A percentile compares a stretch with the other conserved stretches of the same genome.
These are phyloP conservation scores for Marasmius fiardii DNA, from an alignment of 1,284 basidiomycete species.

Conservation along the genomic window DNA sequence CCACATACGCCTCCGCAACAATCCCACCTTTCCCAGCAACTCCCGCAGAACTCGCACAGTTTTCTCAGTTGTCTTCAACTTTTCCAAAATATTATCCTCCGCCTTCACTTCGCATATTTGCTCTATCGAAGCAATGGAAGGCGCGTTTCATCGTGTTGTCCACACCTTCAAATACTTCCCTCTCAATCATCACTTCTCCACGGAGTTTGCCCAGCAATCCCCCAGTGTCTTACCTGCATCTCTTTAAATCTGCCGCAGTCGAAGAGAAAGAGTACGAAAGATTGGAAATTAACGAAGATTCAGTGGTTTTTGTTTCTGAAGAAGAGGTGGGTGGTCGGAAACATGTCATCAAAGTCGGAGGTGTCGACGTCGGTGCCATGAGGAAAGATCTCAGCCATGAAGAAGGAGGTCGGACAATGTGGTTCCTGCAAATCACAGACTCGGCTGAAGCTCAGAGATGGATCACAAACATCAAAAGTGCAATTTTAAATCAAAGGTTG, in stretches of 20 bases:
- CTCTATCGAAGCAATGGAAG: constrained; percentile 73
- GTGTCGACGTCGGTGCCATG: constrained; percentile 51
- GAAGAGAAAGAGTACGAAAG: constrained; percentile 70
- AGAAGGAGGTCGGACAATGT: constrained; percentile 52
- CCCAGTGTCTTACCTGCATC: constrained; percentile 54
- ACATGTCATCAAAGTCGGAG: constrained; percentile 65
- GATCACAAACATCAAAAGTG: constrained; percentile 70
- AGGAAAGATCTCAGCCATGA: constrained; percentile 44
- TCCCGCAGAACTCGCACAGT: constrained; percentile 43
- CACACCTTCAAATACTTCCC: constrained; percentile 31
- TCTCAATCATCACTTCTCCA: constrained; percentile 6
- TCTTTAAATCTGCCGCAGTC: constrained; percentile 57
- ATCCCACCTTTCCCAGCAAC: constrained; percentile 63
- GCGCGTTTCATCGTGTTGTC: constrained; percentile 61
- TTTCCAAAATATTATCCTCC: constrained; percentile 66
- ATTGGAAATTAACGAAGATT: constrained; percentile 69
- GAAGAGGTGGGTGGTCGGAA: constrained; percentile 61
- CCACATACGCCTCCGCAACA: constrained; percentile 1
- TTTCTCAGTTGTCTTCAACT: constrained; percentile 46
- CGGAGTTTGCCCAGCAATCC: constrained; percentile 30
- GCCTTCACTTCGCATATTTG: constrained; percentile 63
- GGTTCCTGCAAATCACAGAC: constrained; percentile 66
- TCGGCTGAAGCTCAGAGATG: constrained; percentile 62
- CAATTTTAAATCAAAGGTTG: constrained; percentile 68
- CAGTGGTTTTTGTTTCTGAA: constrained; percentile 69